Conservation (phyloP, 352 stramenopile species). For the Globisporangium lucens region DNA sequence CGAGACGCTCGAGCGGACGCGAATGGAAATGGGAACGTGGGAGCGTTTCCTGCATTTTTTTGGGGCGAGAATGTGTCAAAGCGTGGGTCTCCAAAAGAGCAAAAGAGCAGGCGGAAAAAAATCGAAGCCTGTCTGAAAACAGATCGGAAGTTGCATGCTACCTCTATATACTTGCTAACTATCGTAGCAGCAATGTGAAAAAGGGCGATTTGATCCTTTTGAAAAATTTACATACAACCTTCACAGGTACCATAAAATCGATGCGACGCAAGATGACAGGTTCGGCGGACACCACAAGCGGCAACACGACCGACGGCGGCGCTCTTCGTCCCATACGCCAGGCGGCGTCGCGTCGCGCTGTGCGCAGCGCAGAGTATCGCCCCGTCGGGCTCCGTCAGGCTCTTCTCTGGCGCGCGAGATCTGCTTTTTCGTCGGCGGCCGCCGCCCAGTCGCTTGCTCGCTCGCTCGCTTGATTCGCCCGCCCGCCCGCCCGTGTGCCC, state of each 20-base stretch:
- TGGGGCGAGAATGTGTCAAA: conserved; percentile 12
- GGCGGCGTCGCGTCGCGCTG: conserved; percentile 7
- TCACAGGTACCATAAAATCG: neutral
- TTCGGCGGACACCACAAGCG: neutral
- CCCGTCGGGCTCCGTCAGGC: neutral
- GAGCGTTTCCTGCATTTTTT: neutral
- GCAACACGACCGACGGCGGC: neutral
- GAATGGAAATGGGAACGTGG: neutral
- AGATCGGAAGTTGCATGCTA: neutral
- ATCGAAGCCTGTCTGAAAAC: neutral
- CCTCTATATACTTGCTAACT: neutral
- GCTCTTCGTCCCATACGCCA: conserved; percentile 8
- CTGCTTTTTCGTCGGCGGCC: neutral
- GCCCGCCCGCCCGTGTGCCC: neutral
- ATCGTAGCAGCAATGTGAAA: too few species aligned
- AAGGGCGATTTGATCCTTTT: too few species aligned
- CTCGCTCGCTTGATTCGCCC: conserved; percentile 6
- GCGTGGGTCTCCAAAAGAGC: neutral
- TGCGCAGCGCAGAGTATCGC: neutral
- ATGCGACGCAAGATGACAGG: neutral
- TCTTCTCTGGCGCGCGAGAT: conserved; percentile 1
- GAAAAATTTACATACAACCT: neutral
- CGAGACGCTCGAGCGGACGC: neutral
- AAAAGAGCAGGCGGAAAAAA: neutral
- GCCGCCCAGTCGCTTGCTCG: neutral